Evolutionary conservation across 2,329 filamentous ascomycete genomes (phyloP).

Genomic region (Pezicula radicicola): DNA sequence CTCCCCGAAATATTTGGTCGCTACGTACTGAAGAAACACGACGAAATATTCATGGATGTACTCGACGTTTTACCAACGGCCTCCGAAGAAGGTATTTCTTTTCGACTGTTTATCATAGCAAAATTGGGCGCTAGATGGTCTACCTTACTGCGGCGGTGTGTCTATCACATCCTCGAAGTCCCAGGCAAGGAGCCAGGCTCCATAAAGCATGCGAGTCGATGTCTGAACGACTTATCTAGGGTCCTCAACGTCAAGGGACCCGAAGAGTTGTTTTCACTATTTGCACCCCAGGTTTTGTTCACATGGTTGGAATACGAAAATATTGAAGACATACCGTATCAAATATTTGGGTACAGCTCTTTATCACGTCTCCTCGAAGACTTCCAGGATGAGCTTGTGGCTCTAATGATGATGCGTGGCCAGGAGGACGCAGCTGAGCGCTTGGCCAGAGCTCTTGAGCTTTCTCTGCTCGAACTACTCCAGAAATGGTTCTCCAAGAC

Average conservation of each 20-base stretch:
- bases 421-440: slow-evolving; percentile 61
- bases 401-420: slow-evolving; percentile 78
- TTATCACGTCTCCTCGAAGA: slow-evolving; percentile 68
- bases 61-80: slow-evolving; percentile 75
- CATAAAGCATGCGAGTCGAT: slow-evolving; percentile 67
- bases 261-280: slow-evolving; percentile 74
- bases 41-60: slow-evolving; percentile 80
- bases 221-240: slow-evolving; percentile 63
- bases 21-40: slow-evolving; percentile 80
- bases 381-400: slow-evolving; percentile 73
- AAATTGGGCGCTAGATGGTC: slow-evolving; percentile 80
- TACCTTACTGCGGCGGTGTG: slow-evolving; percentile 78
- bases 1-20: slow-evolving; percentile 75
- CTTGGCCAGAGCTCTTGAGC: slow-evolving; percentile 56
- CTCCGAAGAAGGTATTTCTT: slow-evolving; percentile 77
- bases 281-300: slow-evolving; percentile 84
- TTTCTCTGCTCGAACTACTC: slow-evolving; percentile 56
- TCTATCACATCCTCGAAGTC: slow-evolving; percentile 93
- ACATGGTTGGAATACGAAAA: slow-evolving; percentile 76
- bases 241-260: slow-evolving; percentile 63
- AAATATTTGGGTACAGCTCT: slow-evolving; percentile 76
- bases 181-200: slow-evolving; percentile 69
- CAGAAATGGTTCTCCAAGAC: slow-evolving; percentile 70
- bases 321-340: slow-evolving; percentile 73
- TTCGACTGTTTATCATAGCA: slow-evolving; percentile 74